Conservation (phyloP, 2,329 filamentous ascomycete species). For the Fonsecaea monophora region DNA sequence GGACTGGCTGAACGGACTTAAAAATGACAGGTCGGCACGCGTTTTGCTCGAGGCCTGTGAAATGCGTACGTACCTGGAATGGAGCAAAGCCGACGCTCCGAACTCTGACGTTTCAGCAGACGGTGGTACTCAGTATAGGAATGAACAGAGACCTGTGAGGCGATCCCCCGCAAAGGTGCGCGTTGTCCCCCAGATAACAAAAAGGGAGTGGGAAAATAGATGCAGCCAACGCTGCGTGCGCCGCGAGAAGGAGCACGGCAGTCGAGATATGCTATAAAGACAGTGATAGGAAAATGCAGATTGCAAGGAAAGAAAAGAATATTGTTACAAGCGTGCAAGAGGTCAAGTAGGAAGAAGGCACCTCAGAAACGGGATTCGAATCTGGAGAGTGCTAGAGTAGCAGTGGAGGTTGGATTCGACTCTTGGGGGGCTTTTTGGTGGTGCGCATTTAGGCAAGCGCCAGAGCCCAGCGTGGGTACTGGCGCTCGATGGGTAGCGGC, state of each 20-base stretch:
- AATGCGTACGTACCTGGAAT: constrained; percentile 27
- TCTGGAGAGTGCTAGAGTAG: constrained; percentile 30
- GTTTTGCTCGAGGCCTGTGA: constrained; percentile 9
- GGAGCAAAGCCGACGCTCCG: constrained; percentile 1
- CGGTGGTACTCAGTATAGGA: background rate
- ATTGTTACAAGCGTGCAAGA: constrained; percentile 33
- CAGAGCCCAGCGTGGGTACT: constrained; percentile 29
- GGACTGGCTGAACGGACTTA: background rate
- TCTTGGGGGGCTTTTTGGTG: constrained; percentile 30
- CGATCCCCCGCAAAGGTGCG: constrained; percentile 16
- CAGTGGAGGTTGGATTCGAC: constrained; percentile 34
- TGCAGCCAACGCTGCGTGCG: constrained; percentile 31
- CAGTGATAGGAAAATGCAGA: constrained; percentile 31
- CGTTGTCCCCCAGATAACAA: constrained; percentile 14
- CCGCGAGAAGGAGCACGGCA: constrained; percentile 30
- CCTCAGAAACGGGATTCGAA: constrained; percentile 28
- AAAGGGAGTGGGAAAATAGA: constrained; percentile 22
- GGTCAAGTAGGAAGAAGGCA: constrained; percentile 27
- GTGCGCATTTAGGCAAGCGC: constrained; percentile 33
- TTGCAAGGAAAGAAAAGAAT: constrained; percentile 30
- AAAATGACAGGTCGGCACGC: constrained; percentile 19
- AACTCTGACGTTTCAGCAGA: background rate
- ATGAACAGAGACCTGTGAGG: constrained; percentile 14
- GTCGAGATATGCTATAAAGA: constrained; percentile 33
- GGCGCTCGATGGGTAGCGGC: constrained; percentile 26